phyloP scores from a whole-genome alignment of 768 basidiomycete genomes.

The Pleurotus pulmonarius region DNA sequence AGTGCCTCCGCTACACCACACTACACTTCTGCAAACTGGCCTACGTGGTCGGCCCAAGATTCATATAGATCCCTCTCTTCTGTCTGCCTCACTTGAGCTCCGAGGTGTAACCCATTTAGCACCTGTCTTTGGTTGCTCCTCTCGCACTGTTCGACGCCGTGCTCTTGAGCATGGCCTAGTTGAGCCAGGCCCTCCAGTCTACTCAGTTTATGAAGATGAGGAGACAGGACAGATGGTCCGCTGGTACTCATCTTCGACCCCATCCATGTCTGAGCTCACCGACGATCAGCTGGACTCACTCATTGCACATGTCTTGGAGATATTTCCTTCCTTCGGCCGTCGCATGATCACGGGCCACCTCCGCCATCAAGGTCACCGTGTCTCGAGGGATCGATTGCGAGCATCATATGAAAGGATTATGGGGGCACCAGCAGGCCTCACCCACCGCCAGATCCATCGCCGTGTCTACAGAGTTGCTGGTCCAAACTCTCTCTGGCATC shows the following conservation, averaged over 20 bases:
- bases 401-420: constrained; percentile 10
- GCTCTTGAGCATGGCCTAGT: constrained; percentile 21
- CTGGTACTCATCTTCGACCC: constrained; percentile 6
- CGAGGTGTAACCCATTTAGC: too few relatives aligned
- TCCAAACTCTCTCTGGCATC: constrained; percentile 17
- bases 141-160: constrained; percentile 20
- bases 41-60: too few relatives aligned
- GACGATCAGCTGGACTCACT: constrained; percentile 18
- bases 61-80: too few relatives aligned
- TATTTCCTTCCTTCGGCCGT: constrained; percentile 18
- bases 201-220: constrained; percentile 6
- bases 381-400: constrained; percentile 10
- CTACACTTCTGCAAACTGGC: too few relatives aligned
- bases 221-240: constrained; percentile 1
- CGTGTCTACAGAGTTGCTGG: constrained; percentile 16
- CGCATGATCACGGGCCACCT: constrained; percentile 19
- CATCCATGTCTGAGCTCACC: constrained; percentile 15
- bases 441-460: constrained; percentile 6
- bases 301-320: constrained; percentile 12
- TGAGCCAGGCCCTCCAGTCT: constrained; percentile 17
- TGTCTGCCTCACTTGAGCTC: too few relatives aligned
- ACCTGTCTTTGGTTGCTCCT: constrained; percentile 13
- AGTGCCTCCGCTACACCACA: too few relatives aligned
- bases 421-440: constrained; percentile 3
- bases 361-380: constrained; percentile 11